Percentiles rank a stretch among this genome's conserved stretches.
Evolutionary conservation across 139 green algal genomes (phyloP).

Genomic region (Volvox reticuliferus): DNA sequence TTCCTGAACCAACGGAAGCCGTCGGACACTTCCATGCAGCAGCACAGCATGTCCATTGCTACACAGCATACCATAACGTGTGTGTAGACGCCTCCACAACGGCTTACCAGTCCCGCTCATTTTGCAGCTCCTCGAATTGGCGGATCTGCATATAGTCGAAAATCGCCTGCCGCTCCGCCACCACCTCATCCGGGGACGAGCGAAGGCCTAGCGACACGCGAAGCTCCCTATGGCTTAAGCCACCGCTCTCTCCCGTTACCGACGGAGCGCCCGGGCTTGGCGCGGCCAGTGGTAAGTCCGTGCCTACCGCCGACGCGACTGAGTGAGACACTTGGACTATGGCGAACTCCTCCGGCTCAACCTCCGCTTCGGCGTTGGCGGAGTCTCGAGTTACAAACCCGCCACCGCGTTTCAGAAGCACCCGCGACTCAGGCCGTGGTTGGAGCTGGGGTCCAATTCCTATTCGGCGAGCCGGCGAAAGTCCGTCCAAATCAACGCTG

Average conservation of each 20-base stretch:
- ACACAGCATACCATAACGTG: not conserved
- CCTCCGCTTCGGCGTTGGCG: not conserved
- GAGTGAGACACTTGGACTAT: not conserved
- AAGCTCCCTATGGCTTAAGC: no score
- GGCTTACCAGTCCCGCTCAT: conserved; percentile 27
- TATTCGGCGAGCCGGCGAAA: no score
- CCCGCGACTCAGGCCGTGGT: no score
- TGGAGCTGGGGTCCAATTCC: no score
- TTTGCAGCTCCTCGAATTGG: not conserved
- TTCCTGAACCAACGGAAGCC: not conserved
- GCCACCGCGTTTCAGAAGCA: no score
- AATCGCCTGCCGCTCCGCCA: conserved; percentile 4
- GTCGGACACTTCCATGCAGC: no score
- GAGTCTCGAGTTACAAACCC: no score
- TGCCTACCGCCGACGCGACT: not conserved
- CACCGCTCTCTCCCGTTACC: no score
- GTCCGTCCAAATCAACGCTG: no score
- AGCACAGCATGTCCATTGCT: no score
- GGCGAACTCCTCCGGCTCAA: not conserved
- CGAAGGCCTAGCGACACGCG: not conserved
- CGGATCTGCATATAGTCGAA: not conserved
- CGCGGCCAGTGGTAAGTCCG: not conserved
- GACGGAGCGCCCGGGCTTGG: no score
- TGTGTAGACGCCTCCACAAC: no score
- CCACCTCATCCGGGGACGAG: not conserved